Evolutionary conservation across 345 rosid species (phyloP).

Genomic region (Populus pruinosa): DNA sequence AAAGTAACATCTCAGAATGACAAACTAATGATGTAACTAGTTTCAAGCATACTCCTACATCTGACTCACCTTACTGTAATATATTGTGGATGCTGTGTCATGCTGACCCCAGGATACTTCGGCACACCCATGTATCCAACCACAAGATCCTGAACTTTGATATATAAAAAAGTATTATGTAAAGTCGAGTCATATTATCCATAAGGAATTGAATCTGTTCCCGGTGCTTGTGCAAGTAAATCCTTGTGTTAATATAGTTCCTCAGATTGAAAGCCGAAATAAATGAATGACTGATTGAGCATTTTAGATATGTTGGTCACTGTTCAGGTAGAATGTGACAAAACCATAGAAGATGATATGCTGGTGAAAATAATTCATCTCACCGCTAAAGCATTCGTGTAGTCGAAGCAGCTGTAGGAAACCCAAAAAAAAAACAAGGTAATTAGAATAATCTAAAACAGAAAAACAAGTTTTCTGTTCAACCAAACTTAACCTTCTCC

Average conservation of each 20-base stretch:
- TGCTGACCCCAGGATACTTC: slow-evolving; percentile 76
- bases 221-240: background rate
- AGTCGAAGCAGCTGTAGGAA: slow-evolving; percentile 84
- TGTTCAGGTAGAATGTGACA: background rate
- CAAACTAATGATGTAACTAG: background rate
- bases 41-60: slow-evolving; percentile 1
- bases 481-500: background rate
- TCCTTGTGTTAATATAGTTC: background rate
- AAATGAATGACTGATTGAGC: background rate
- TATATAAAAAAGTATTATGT: slow-evolving; percentile 11
- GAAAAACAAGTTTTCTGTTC: background rate
- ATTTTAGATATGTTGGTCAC: background rate
- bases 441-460: slow-evolving; percentile 10
- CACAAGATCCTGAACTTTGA: slow-evolving; percentile 67
- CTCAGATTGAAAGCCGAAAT: background rate
- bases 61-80: slow-evolving; percentile 68
- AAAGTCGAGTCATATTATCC: background rate
- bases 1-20: background rate
- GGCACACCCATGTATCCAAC: slow-evolving; percentile 99
- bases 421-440: slow-evolving; percentile 1
- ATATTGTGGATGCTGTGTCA: slow-evolving; percentile 94
- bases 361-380: slow-evolving; percentile 30
- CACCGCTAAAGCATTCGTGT: slow-evolving; percentile 94
- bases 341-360: background rate
- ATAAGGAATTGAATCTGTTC: background rate